These are phyloP conservation scores for Symbiodinium pilosum DNA, from an alignment of 73 alveolate genomes.

Conservation along the genomic window DNA sequence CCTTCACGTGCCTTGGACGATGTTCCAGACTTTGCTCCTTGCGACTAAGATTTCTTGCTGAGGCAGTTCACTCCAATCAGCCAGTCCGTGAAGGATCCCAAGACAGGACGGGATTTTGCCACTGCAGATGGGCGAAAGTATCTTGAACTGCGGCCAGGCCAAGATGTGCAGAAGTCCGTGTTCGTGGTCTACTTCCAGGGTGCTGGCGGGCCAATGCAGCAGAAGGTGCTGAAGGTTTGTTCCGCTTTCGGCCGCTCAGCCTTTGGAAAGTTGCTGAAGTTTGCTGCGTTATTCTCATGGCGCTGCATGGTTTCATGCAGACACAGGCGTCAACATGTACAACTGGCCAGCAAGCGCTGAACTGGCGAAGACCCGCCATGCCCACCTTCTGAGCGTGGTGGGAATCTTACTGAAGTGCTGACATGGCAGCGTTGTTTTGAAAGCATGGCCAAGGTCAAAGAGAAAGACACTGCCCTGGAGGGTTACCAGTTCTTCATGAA, in stretches of 20 bases:
- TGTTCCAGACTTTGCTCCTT: background rate
- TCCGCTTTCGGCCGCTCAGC: constrained; percentile 61
- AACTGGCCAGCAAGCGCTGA: constrained; percentile 86
- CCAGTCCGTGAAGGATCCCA: constrained; percentile 62
- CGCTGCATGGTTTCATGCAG: too few relatives aligned
- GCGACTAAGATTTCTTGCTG: background rate
- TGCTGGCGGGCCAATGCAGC: constrained; percentile 87
- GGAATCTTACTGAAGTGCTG: background rate
- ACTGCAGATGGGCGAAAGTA: background rate
- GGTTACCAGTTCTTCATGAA: constrained; percentile 41
- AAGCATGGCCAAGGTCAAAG: constrained; percentile 12
- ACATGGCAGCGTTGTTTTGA: too few relatives aligned
- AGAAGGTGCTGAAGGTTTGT: constrained; percentile 87
- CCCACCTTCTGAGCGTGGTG: constrained; percentile 37
- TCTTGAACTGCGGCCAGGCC: too few relatives aligned
- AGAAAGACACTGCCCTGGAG: constrained; percentile 55
- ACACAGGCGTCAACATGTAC: constrained; percentile 84
- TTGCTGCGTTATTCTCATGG: too few relatives aligned
- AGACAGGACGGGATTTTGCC: constrained; percentile 40
- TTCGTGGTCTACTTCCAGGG: constrained; percentile 94
- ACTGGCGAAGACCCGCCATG: constrained; percentile 3
- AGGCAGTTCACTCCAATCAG: constrained; percentile 92
- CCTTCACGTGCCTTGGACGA: constrained; percentile 32
- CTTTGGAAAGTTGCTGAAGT: too few relatives aligned
- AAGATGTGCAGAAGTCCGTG: constrained; percentile 65